Evolutionary conservation across 306 rosid genomes (phyloP).

Genomic region (Psophocarpus tetragonolobus): DNA sequence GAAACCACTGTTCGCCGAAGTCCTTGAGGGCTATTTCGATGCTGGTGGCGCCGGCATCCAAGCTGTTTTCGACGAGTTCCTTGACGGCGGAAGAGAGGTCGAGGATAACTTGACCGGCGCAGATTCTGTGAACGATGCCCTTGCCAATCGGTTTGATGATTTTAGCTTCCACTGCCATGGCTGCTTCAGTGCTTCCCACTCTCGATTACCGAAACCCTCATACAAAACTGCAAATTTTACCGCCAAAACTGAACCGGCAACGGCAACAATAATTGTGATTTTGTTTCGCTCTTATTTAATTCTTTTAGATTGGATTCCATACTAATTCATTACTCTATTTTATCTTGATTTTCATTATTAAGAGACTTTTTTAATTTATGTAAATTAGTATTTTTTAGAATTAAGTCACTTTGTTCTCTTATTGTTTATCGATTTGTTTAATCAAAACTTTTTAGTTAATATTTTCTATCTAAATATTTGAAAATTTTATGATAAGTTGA

Average conservation of each 20-base stretch:
- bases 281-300: neutral
- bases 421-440: neutral
- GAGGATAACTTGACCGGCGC: conserved; percentile 90
- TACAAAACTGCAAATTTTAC: conserved; percentile 39
- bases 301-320: neutral
- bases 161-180: conserved; percentile 47
- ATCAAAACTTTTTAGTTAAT: neutral
- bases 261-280: conserved; percentile 3
- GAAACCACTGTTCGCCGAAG: conserved; percentile 77
- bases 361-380: neutral
- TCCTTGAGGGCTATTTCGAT: conserved; percentile 75
- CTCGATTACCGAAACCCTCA: neutral
- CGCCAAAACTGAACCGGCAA: conserved; percentile 60
- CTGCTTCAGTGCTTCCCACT: conserved; percentile 34
- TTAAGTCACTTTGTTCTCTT: neutral
- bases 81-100: conserved; percentile 98
- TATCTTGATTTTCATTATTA: neutral
- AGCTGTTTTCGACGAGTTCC: conserved; percentile 93
- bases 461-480: neutral
- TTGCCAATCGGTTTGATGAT: conserved; percentile 68
- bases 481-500: neutral
- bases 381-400: neutral
- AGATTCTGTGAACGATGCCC: conserved; percentile 73
- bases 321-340: neutral
- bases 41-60: conserved; percentile 88